Evolutionary conservation across 2,329 filamentous ascomycete genomes (phyloP).

Genomic region (Botrytis galanthina): DNA sequence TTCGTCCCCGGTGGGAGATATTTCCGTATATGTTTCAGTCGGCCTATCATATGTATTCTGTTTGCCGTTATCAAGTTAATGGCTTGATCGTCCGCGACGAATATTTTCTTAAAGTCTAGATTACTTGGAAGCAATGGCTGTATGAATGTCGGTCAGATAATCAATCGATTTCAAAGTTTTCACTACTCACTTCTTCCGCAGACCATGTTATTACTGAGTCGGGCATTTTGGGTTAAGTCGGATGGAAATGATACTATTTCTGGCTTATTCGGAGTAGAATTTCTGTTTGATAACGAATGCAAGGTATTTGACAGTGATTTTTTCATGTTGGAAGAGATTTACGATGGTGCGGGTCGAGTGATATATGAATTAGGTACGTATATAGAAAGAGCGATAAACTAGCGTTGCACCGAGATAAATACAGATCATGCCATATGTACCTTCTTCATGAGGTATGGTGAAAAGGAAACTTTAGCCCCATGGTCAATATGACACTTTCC

Average conservation of each 20-base stretch:
- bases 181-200: background rate
- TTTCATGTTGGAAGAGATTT: background rate
- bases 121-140: background rate
- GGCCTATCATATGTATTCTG: background rate
- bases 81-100: background rate
- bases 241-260: background rate
- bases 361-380: background rate
- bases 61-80: background rate
- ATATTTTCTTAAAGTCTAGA: background rate
- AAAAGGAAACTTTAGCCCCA: background rate
- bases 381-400: background rate
- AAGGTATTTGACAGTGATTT: background rate
- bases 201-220: background rate
- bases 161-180: background rate
- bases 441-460: background rate
- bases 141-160: background rate
- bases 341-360: background rate
- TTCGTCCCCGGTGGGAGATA: too few species aligned
- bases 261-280: background rate
- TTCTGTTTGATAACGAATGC: background rate
- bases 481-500: background rate
- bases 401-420: background rate
- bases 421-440: background rate
- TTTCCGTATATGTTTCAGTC: background rate
- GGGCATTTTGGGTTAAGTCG: background rate